Conservation (phyloP, 495 filamentous ascomycete genomes). For the Thozetella sp. region DNA sequence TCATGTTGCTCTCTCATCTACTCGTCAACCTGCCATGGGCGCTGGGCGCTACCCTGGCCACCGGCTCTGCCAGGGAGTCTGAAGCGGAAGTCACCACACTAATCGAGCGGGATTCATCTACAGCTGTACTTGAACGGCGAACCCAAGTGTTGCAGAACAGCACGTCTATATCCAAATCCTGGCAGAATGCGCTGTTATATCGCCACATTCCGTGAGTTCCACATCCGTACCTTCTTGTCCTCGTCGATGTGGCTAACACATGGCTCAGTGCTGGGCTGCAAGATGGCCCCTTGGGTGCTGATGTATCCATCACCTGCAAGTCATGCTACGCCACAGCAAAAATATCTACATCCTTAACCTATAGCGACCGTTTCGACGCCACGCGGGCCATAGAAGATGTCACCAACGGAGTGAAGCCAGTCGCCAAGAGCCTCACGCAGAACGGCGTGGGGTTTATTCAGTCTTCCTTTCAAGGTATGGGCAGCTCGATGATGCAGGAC, state of each 20-base stretch:
- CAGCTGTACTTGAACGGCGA: neutral
- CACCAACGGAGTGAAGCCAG: neutral
- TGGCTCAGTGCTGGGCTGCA: neutral
- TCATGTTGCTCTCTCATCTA: too few relatives aligned
- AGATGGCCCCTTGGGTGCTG: neutral
- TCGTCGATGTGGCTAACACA: neutral
- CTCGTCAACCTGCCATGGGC: too few relatives aligned
- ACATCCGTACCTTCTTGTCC: neutral
- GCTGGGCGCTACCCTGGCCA: neutral
- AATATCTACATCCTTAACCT: neutral
- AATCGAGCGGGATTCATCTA: neutral
- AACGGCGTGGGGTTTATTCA: neutral
- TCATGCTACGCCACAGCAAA: neutral
- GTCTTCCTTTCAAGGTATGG: neutral
- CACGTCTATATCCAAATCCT: neutral
- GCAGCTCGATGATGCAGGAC: neutral
- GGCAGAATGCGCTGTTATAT: neutral
- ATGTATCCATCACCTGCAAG: neutral
- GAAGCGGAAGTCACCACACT: neutral
- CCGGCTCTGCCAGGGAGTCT: neutral
- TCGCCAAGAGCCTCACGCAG: neutral
- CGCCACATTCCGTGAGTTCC: neutral
- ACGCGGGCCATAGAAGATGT: neutral
- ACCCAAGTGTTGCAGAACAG: neutral
- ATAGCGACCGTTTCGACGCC: neutral